Evolutionary conservation across 2,329 filamentous ascomycete species (phyloP).

Genomic region (Alternaria gaisen): DNA sequence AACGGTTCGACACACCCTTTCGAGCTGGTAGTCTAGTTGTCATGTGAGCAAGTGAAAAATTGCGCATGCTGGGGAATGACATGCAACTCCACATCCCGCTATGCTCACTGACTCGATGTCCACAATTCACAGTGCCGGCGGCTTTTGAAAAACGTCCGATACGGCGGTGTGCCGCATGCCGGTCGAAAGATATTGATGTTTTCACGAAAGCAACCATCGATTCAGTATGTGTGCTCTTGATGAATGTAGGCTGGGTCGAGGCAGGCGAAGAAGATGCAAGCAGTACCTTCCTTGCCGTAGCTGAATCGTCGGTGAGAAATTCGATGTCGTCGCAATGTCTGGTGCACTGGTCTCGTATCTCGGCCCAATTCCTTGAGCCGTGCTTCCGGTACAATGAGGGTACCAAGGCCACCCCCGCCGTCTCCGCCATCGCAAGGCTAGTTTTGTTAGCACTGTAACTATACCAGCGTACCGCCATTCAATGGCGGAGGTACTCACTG

Average conservation of each 20-base stretch:
- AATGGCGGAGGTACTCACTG: slow-evolving; percentile 18
- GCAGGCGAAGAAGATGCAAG: background rate
- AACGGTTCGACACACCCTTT: slow-evolving; percentile 3
- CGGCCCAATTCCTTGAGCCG: slow-evolving; percentile 31
- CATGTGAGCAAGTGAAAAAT: slow-evolving; percentile 14
- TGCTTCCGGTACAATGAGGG: slow-evolving; percentile 56
- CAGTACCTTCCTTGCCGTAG: slow-evolving; percentile 24
- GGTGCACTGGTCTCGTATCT: slow-evolving; percentile 48
- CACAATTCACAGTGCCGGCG: too few species aligned
- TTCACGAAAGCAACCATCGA: slow-evolving; percentile 7
- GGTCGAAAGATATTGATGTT: background rate
- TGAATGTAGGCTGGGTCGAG: background rate
- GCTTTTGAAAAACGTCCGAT: background rate
- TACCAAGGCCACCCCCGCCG: slow-evolving; percentile 54
- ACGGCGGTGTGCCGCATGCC: background rate
- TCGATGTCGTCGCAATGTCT: slow-evolving; percentile 54
- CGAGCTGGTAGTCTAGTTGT: background rate
- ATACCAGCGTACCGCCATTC: background rate
- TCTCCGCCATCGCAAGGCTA: slow-evolving; percentile 58
- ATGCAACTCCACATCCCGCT: slow-evolving; percentile 16
- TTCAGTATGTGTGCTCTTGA: slow-evolving; percentile 17
- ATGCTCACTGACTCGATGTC: background rate
- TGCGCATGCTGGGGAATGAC: background rate
- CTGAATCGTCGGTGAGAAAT: slow-evolving; percentile 51
- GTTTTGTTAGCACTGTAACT: slow-evolving; percentile 5